Evolutionary conservation across 1,139 yeast species (phyloP), one percentile per base, ranked within the genome.

Genomic region (Yamadazyma blattariae): DNA sequence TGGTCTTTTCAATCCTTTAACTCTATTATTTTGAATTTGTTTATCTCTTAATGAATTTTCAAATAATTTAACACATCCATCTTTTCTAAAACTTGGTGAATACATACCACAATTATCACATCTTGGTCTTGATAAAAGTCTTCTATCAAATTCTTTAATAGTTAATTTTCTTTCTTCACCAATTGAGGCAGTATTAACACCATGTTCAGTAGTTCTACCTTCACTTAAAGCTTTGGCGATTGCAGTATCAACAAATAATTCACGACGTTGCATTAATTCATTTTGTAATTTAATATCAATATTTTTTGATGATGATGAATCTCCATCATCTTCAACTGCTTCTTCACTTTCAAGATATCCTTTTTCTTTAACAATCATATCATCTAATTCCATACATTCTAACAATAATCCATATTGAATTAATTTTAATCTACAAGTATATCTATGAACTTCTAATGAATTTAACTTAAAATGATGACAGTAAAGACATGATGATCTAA

Each of bases 91-190:
- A 29, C 82, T 72, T 37, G 98, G 97, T 29, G 96, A 88, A 59
- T 74, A 86, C 96, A 90, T 86, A 33, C 89, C 87, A 75, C 99
- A 94, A 61, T 89, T 89, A 54, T 86, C 95, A 76, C 99, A 94
- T 60, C 82, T 85, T 39, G 88, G 82, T 61, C 96, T 79, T 33
- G 82, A 64, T 47, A 87, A 67, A 37, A 89, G 64, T 48, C 77
- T 76, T 51, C 75, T 78, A 67, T 89, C 86, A 51, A 90, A 83
- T 27, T 82, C 87, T 41, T 81, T 84, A 45, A 94, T 73, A 43
- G 84, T 64, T 14, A 59, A 61, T 56, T 90, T 90, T 62, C 98
- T 80, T 61, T 88, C 96, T 55, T 89, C 96, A 25, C 78, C 76
- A 29, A 90, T 86, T 23, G 94, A 77, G 7, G 96, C 89, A 21